A percentile compares a stretch with the other conserved stretches of the same genome.
These are phyloP conservation scores for Penicillium polonicum DNA, from an alignment of 2,329 filamentous ascomycete species.

Conservation along the genomic window DNA sequence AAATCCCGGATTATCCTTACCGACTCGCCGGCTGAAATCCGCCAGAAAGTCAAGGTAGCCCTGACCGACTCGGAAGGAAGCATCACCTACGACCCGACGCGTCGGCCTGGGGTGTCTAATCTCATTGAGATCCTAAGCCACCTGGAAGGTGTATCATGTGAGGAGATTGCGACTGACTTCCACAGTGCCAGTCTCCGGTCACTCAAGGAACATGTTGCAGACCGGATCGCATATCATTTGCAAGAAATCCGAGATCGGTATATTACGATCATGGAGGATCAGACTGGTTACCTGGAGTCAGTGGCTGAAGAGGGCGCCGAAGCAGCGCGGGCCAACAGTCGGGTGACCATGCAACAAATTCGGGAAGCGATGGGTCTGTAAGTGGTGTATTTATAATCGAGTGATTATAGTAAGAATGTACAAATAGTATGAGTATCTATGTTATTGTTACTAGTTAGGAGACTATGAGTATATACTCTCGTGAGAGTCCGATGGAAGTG, in stretches of 20 bases:
- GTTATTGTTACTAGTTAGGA: too few species aligned
- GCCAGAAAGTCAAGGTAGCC: constrained; percentile 67
- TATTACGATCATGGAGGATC: constrained; percentile 29
- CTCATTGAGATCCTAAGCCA: constrained; percentile 76
- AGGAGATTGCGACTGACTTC: constrained; percentile 50
- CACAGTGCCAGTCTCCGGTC: constrained; percentile 51
- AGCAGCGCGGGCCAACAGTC: constrained; percentile 33
- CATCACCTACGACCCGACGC: constrained; percentile 69
- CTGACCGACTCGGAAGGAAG: constrained; percentile 69
- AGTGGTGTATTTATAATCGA: not conserved
- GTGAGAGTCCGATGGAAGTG: constrained; percentile 1
- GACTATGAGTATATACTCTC: too few species aligned
- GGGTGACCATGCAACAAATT: constrained; percentile 34
- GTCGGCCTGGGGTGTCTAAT: constrained; percentile 81
- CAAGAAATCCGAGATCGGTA: constrained; percentile 37
- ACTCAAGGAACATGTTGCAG: constrained; percentile 65
- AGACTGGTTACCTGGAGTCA: constrained; percentile 29
- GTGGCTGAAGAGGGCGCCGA: constrained; percentile 34
- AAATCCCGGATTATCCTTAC: constrained; percentile 81
- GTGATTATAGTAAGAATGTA: not conserved
- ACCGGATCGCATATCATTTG: constrained; percentile 37
- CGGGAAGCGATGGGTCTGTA: constrained; percentile 35
- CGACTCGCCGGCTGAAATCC: constrained; percentile 64
- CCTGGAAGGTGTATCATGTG: constrained; percentile 52
- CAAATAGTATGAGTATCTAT: not conserved